Evolutionary conservation across 1,139 yeast species (phyloP).

Genomic region (Kurtzmaniella quercitrusa): DNA sequence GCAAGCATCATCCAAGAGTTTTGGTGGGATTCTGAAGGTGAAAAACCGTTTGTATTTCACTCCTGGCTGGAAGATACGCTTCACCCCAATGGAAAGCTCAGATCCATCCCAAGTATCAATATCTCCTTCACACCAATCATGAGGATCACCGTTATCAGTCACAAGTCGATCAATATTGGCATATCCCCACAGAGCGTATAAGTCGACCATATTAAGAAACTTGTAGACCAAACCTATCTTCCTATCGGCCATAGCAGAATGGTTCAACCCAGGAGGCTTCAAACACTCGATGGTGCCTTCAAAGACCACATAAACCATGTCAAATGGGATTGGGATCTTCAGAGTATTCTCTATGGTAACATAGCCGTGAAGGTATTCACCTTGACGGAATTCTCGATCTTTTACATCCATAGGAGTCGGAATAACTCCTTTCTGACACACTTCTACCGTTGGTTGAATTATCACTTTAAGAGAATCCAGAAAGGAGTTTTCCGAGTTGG

Average conservation of each 20-base stretch:
- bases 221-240: conserved; percentile 25
- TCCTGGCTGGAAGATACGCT: conserved; percentile 35
- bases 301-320: conserved; percentile 33
- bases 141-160: conserved; percentile 46
- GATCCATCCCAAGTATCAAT: conserved; percentile 42
- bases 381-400: conserved; percentile 24
- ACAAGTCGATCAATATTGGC: conserved; percentile 42
- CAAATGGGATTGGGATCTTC: conserved; percentile 24
- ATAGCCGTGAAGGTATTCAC: conserved; percentile 32
- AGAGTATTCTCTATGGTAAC: conserved; percentile 25
- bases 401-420: conserved; percentile 24
- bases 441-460: conserved; percentile 35
- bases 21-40: conserved; percentile 40
- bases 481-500: conserved; percentile 21
- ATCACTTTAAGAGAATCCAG: conserved; percentile 27
- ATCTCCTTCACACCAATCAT: conserved; percentile 48
- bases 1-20: conserved; percentile 39
- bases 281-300: conserved; percentile 27
- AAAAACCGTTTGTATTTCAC: conserved; percentile 40
- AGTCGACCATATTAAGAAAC: conserved; percentile 42
- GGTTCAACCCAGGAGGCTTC: conserved; percentile 5
- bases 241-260: conserved; percentile 14
- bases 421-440: conserved; percentile 38
- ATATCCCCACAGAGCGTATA: conserved; percentile 45
- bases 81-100: conserved; percentile 32